These are phyloP conservation scores for Dipodascus albidus DNA, from an alignment of 805 yeast genomes.

Conservation along the genomic window DNA sequence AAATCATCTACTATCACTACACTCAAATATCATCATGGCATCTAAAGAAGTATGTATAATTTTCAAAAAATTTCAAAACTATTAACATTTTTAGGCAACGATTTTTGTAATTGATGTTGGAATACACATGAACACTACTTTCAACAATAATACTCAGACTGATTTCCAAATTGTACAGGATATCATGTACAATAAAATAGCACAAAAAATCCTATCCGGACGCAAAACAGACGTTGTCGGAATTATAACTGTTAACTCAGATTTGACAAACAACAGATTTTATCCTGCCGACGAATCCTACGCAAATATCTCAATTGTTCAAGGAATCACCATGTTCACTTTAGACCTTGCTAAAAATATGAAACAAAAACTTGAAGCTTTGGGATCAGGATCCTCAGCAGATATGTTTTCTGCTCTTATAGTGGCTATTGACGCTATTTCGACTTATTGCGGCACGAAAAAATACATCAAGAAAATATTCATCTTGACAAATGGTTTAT, in stretches of 20 bases:
- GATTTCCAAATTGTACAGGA: slow-evolving; percentile 26
- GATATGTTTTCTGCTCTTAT: slow-evolving; percentile 20
- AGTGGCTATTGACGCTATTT: slow-evolving; percentile 28
- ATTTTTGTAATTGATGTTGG: slow-evolving; percentile 41
- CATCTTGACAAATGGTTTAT: slow-evolving; percentile 23
- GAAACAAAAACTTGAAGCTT: background rate
- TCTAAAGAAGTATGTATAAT: slow-evolving; percentile 16
- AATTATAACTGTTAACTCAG: slow-evolving; percentile 16
- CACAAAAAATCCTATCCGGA: slow-evolving; percentile 14
- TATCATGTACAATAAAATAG: slow-evolving; percentile 24
- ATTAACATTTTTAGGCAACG: slow-evolving; percentile 24
- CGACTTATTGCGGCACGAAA: slow-evolving; percentile 14
- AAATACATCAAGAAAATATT: slow-evolving; percentile 30
- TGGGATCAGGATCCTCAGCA: background rate
- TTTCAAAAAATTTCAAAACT: too few species aligned
- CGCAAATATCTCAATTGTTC: background rate
- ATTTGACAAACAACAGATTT: slow-evolving; percentile 6
- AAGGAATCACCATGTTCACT: background rate
- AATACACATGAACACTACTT: slow-evolving; percentile 20
- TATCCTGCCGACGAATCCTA: background rate
- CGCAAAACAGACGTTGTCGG: slow-evolving; percentile 22
- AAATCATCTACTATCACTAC: too few species aligned
- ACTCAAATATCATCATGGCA: slow-evolving; percentile 14
- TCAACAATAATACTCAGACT: slow-evolving; percentile 7
- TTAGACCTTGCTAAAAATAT: slow-evolving; percentile 6